Evolutionary conservation across 805 yeast species (phyloP).

Genomic region (Cyberlindnera petersonii): DNA sequence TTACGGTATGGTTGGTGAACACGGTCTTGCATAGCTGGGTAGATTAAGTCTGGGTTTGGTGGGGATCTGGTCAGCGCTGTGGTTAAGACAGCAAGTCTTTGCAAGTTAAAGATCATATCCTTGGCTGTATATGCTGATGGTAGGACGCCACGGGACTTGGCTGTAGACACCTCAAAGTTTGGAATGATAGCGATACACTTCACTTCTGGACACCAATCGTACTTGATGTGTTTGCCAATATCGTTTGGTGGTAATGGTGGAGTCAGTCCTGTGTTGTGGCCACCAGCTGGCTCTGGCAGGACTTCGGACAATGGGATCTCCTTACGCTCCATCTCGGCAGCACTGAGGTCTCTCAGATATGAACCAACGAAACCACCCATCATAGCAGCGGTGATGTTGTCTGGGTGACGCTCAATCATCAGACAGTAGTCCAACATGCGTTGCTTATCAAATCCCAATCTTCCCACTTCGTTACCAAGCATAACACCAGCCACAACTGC

Average conservation of each 20-base stretch:
- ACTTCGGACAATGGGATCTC: conserved; percentile 85
- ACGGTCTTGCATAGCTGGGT: conserved; percentile 94
- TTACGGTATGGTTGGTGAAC: conserved; percentile 97
- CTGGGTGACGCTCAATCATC: conserved; percentile 98
- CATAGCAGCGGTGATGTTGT: conserved; percentile 97
- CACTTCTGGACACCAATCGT: conserved; percentile 75
- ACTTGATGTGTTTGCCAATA: conserved; percentile 86
- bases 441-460: conserved; percentile 65
- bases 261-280: conserved; percentile 59
- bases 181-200: conserved; percentile 92
- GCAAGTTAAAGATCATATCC: conserved; percentile 90
- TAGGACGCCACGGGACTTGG: conserved; percentile 83
- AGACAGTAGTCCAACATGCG: conserved; percentile 91
- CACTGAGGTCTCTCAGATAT: conserved; percentile 74
- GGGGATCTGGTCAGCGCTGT: conserved; percentile 84
- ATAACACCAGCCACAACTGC: conserved; percentile 97
- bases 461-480: conserved; percentile 82
- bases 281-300: conserved; percentile 73
- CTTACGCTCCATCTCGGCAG: conserved; percentile 66
- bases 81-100: conserved; percentile 87
- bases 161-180: conserved; percentile 90
- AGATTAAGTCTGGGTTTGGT: conserved; percentile 79
- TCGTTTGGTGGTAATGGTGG: conserved; percentile 82
- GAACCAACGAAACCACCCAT: conserved; percentile 99
- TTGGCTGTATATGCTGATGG: conserved; percentile 73